These are phyloP conservation scores for Ammopiptanthus mongolicus DNA, from an alignment of 306 rosid genomes.

Conservation along the genomic window DNA sequence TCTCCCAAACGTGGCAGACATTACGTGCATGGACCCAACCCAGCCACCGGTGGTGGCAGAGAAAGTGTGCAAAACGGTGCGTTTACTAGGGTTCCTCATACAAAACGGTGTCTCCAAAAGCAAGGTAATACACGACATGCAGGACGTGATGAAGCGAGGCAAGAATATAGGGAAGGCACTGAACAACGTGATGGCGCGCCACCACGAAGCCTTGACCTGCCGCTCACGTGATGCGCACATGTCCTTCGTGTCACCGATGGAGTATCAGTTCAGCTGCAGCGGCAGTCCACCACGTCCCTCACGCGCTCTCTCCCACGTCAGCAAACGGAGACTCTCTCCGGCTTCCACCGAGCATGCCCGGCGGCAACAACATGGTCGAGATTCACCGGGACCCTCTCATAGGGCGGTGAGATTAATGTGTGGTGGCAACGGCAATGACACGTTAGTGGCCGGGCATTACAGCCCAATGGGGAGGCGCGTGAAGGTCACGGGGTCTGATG, in stretches of 20 bases:
- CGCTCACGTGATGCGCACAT: slow-evolving; percentile 36
- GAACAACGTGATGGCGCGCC: slow-evolving; percentile 26
- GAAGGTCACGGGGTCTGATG: not conserved
- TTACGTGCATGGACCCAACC: slow-evolving; percentile 33
- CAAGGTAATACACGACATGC: slow-evolving; percentile 28
- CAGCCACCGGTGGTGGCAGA: slow-evolving; percentile 26
- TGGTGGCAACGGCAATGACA: slow-evolving; percentile 4
- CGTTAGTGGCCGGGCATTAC: not conserved
- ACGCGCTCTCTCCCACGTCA: not conserved
- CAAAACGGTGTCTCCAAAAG: slow-evolving; percentile 35
- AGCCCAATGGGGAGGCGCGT: not conserved
- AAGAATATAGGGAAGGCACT: slow-evolving; percentile 36
- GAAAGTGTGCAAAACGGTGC: slow-evolving; percentile 37
- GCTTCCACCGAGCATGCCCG: not conserved
- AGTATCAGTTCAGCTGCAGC: slow-evolving; percentile 46
- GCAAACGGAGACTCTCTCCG: slow-evolving; percentile 29
- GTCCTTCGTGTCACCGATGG: slow-evolving; percentile 31
- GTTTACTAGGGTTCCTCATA: slow-evolving; percentile 25
- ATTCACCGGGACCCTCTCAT: not conserved
- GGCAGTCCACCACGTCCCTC: slow-evolving; percentile 37
- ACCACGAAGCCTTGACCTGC: slow-evolving; percentile 37
- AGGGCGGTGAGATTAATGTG: slow-evolving; percentile 11
- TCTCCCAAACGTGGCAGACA: slow-evolving; percentile 21
- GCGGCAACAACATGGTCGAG: not conserved
- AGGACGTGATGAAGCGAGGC: slow-evolving; percentile 30